phyloP scores from a whole-genome alignment of 257 asterid genomes.

The Petunia secreta region DNA sequence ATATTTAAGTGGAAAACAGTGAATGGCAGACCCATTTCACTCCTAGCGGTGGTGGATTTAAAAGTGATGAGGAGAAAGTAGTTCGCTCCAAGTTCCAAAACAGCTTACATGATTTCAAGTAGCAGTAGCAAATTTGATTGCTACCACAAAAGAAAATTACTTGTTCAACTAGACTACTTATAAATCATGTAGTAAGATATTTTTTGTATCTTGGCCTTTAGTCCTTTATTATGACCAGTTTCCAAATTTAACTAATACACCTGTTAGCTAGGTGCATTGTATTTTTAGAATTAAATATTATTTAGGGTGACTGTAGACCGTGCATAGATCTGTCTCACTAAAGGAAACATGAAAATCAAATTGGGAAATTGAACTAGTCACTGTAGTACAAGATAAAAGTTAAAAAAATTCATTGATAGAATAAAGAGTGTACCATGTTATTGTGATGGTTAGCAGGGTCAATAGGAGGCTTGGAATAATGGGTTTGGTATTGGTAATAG shows the following conservation, averaged over 20 bases:
- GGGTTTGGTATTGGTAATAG: slow-evolving; percentile 36
- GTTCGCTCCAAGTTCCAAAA: not conserved
- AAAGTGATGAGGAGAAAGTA: not conserved
- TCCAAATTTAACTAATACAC: slow-evolving; percentile 32
- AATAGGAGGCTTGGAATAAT: slow-evolving; percentile 29
- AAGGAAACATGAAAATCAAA: slow-evolving; percentile 78
- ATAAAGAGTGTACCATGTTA: slow-evolving; percentile 61
- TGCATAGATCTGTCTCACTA: slow-evolving; percentile 46
- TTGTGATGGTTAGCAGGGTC: slow-evolving; percentile 34
- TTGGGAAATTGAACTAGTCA: slow-evolving; percentile 55
- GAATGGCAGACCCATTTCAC: too few species aligned
- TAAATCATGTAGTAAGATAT: not conserved
- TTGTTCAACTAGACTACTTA: slow-evolving; percentile 43
- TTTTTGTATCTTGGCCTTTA: slow-evolving; percentile 10
- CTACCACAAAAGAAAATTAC: slow-evolving; percentile 39
- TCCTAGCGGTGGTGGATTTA: not conserved
- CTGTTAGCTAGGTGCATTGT: slow-evolving; percentile 37
- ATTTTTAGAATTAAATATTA: slow-evolving; percentile 2
- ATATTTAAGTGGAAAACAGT: too few species aligned
- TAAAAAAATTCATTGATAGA: not conserved
- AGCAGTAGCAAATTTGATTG: slow-evolving; percentile 31
- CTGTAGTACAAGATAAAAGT: not conserved
- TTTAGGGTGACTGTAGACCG: not conserved
- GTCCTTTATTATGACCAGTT: slow-evolving; percentile 13
- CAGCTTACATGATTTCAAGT: slow-evolving; percentile 1